Evolutionary conservation across 2,329 filamentous ascomycete species (phyloP), one percentile per base, ranked within the genome.

Genomic region (Amphichorda felina): DNA sequence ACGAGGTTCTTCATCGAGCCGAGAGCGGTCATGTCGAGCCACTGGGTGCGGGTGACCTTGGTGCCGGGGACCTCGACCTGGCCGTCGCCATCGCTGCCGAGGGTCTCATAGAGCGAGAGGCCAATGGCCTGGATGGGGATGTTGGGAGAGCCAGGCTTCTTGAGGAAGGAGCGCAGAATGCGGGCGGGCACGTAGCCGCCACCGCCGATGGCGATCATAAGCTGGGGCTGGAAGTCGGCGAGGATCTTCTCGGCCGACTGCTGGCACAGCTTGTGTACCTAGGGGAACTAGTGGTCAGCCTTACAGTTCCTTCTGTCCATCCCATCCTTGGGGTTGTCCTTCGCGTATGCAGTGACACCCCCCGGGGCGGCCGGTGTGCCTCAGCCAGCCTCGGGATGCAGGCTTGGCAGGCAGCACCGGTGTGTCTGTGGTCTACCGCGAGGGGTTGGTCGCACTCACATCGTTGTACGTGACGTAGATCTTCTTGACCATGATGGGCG

Each of bases 101-200:
- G 80, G 43, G 78, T 72, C 66, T 98, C 91, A 70, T 98, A 98
- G 38, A 98, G 79, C 16, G 89, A 96, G 44, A 98, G 81, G 33
- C 91, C 91, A 59, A 98, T 98, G 45, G 91, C 91, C 72, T 98
- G 91, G 62, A 98, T 98, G 47, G 91, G 89, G 53, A 98, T 98
- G 68, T 98, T 98, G 61, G 87, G 79, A 42, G 70, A 74, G 48
- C 82, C 85, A 40, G 84, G 72, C 56, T 78, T 75, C 72, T 94
- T 95, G 59, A 98, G 82, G 71, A 98, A 98, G 15, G 91, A 96
- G 44, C 91, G 85, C 44, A 98, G 75, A 59, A 98, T 98, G 50
- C 91, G 84, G 31, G 91, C 91, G 41, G 91, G 91, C 28, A 98
- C 87, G 62, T 95, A 98, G 51, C 91, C 91, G 50, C 91, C 91